Evolutionary conservation across 768 basidiomycete genomes (phyloP).

Genomic region (Mycena vulgaris): DNA sequence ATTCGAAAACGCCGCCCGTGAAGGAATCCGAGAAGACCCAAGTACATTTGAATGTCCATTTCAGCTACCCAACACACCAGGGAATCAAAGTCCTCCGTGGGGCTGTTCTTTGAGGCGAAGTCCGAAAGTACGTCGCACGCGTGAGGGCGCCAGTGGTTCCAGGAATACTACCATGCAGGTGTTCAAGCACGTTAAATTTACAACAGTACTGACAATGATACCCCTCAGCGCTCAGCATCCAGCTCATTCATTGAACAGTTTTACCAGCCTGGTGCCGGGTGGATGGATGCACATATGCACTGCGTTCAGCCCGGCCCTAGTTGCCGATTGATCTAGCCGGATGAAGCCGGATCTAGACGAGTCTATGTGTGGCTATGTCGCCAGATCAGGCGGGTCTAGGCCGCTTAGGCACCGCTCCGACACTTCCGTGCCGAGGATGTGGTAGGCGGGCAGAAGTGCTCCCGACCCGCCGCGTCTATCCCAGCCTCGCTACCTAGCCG

Average conservation of each 20-base stretch:
- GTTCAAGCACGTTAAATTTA: background rate
- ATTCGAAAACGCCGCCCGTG: constrained; percentile 71
- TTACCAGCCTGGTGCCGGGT: constrained; percentile 83
- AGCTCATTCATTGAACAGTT: constrained; percentile 87
- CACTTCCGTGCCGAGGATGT: too few relatives aligned
- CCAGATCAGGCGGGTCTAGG: too few relatives aligned
- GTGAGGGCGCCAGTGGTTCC: constrained; percentile 87
- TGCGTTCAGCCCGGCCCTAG: too few relatives aligned
- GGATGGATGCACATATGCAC: constrained; percentile 73
- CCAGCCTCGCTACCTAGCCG: too few relatives aligned
- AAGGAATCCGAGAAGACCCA: constrained; percentile 56
- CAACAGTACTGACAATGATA: background rate
- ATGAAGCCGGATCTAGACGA: too few relatives aligned
- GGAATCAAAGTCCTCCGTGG: constrained; percentile 86
- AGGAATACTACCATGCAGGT: constrained; percentile 84
- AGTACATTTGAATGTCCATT: constrained; percentile 84
- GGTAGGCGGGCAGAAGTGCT: too few relatives aligned
- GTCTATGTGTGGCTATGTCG: too few relatives aligned
- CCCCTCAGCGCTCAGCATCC: constrained; percentile 76
- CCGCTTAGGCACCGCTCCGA: too few relatives aligned
- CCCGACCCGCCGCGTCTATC: too few relatives aligned
- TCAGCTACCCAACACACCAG: constrained; percentile 91
- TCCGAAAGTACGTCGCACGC: constrained; percentile 84
- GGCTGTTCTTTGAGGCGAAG: constrained; percentile 78
- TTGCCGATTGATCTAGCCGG: too few relatives aligned